Evolutionary conservation across 2,329 filamentous ascomycete genomes (phyloP), one percentile per base, ranked within the genome.

Genomic region (Hypoxylon sp.): DNA sequence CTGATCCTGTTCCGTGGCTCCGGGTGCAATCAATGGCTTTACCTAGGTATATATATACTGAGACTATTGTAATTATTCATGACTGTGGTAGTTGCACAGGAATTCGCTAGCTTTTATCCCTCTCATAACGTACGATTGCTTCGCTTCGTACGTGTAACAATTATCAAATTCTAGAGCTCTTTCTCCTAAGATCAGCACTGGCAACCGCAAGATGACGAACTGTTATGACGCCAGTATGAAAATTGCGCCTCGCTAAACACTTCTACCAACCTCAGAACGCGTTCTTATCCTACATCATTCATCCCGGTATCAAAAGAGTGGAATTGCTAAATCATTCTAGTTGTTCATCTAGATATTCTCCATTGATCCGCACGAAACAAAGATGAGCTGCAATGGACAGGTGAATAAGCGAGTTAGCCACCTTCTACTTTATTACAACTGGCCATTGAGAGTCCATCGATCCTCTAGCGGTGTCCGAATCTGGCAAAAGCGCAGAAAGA

Each of bases 381-480:
- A 46, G 20, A 22, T 24, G 43, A 44, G 41, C 41, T 46, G 26
- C 26, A 20, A 8, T 26, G 20, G 43, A 46, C 15, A 46, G 20
- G 11, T 13, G n/a, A n/a, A n/a, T n/a, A n/a, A n/a, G n/a, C n/a
- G n/a, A 41, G 7, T 13, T 46, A 26, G 20, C 19, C 4, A 24
- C 43, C 11, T 20, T 24, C 37, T 59, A 28, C 34, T 26, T 48
- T 47, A 30, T 44, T 46, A 28, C 28, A 51, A 20, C 48, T 30
- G 22, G 50, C 58, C 56, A 62, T 26, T 39, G 46, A 41, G 15
- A 39, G 15, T 56, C 62, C 58, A 58, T 62, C 62, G 51, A 62
- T 46, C 59, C 47, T 62, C 44, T 8, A 59, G 55, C 32, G 34
- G 8, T 54, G 48, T 56, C 63, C 59, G 52, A 62, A 62, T 62